These are phyloP conservation scores for Metarhizium sp. DNA, from an alignment of 2,329 filamentous ascomycete species.

Conservation along the genomic window DNA sequence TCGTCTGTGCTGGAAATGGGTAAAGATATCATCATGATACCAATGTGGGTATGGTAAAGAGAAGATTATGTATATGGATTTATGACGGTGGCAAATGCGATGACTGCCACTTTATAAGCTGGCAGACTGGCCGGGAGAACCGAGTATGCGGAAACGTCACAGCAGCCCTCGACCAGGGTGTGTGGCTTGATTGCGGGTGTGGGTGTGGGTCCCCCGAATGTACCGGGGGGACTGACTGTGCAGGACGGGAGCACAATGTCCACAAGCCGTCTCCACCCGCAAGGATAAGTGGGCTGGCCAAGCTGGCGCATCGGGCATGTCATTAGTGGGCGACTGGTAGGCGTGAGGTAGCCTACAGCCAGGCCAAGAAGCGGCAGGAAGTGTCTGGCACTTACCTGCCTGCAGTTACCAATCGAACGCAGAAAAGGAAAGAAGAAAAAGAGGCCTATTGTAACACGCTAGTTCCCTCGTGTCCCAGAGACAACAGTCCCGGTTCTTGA, in stretches of 20 bases:
- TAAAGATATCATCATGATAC: not conserved
- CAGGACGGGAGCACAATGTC: not conserved
- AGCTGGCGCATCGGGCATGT: not conserved
- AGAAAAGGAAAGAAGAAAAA: not conserved
- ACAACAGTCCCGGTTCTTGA: not conserved
- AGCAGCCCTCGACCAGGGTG: constrained; percentile 6
- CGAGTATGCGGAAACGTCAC: constrained; percentile 8
- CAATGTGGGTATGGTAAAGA: not conserved
- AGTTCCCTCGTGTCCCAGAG: not conserved
- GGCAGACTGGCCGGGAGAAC: constrained; percentile 2
- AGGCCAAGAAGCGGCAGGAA: not conserved
- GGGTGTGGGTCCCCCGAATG: constrained; percentile 1
- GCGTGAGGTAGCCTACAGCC: not conserved
- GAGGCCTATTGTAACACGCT: not conserved
- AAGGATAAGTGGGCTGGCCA: not conserved
- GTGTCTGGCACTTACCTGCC: not conserved
- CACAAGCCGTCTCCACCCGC: not conserved
- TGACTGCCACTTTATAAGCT: constrained; percentile 6
- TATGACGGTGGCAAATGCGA: constrained; percentile 4
- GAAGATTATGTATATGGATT: constrained; percentile 1
- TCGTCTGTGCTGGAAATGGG: not conserved
- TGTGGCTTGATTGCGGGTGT: not conserved
- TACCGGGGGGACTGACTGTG: not conserved
- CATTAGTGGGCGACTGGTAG: not conserved
- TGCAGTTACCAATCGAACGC: not conserved